Evolutionary conservation across 73 alveolate genomes (phyloP).

Genomic region (Paramecium biaurelia): DNA sequence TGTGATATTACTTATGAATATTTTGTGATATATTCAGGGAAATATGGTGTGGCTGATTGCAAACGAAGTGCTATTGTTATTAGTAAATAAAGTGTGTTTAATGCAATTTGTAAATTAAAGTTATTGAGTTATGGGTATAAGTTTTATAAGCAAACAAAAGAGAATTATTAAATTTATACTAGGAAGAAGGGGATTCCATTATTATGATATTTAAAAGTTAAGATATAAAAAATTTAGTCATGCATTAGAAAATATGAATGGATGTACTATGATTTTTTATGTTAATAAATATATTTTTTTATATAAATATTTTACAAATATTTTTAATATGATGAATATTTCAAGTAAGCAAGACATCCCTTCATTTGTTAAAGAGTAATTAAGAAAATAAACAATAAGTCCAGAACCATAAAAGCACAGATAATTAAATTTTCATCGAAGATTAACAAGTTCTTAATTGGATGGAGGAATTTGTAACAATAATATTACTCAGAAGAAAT

Average conservation of each 20-base stretch:
- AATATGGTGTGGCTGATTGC: background rate
- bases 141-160: background rate
- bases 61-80: background rate
- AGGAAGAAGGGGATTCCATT: background rate
- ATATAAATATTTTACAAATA: background rate
- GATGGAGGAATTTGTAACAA: background rate
- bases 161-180: background rate
- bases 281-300: background rate
- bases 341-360: slow-evolving; percentile 10
- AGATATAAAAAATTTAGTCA: background rate
- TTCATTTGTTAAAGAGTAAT: slow-evolving; percentile 18
- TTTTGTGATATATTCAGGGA: background rate
- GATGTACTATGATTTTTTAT: background rate
- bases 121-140: background rate
- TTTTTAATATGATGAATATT: background rate
- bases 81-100: background rate
- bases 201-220: background rate
- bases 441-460: slow-evolving; percentile 18
- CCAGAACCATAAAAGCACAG: slow-evolving; percentile 27
- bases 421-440: slow-evolving; percentile 7
- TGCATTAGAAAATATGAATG: background rate
- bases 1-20: background rate
- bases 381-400: slow-evolving; percentile 24
- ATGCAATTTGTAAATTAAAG: background rate
- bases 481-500: background rate